Percentiles rank a stretch among this genome's conserved stretches.
phyloP scores from a whole-genome alignment of 202 grass and related monocot genomes.

The Setaria italica region DNA sequence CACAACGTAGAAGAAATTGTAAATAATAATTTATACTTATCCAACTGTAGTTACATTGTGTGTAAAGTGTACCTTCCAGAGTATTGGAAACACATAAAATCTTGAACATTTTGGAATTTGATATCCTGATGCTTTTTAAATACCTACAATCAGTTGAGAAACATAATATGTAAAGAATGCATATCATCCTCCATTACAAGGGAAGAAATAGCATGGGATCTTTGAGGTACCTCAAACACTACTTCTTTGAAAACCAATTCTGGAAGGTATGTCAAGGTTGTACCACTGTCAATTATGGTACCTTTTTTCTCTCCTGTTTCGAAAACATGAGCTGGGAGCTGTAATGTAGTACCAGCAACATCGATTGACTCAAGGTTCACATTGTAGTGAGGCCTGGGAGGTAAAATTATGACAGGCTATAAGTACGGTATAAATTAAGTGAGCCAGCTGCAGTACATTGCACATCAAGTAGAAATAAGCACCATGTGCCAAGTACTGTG shows the following conservation, averaged over 20 bases:
- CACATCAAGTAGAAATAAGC: conserved; percentile 26
- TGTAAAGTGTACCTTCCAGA: conserved; percentile 67
- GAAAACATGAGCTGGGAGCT: conserved; percentile 82
- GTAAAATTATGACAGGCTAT: conserved; percentile 31
- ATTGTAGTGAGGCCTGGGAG: conserved; percentile 81
- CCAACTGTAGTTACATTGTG: conserved; percentile 27
- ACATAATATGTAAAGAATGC: conserved; percentile 23
- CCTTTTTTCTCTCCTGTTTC: conserved; percentile 76
- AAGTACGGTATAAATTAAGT: conserved; percentile 36
- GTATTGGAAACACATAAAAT: conserved; percentile 86
- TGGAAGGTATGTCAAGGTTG: conserved; percentile 94
- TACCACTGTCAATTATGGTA: conserved; percentile 94
- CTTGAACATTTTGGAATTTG: conserved; percentile 68
- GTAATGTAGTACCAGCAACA: conserved; percentile 77
- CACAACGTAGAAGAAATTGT: conserved; percentile 9
- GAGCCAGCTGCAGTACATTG: background rate
- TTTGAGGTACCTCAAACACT: conserved; percentile 59
- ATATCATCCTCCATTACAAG: conserved; percentile 30
- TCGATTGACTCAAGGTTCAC: conserved; percentile 81
- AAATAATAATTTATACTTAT: conserved; percentile 16
- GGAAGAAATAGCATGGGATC: conserved; percentile 17
- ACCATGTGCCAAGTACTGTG: background rate
- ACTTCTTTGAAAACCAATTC: conserved; percentile 82
- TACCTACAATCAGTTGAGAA: conserved; percentile 64
- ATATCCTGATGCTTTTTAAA: conserved; percentile 81